Evolutionary conservation across 768 basidiomycete species (phyloP).

Genomic region (Cubamyces sp.): DNA sequence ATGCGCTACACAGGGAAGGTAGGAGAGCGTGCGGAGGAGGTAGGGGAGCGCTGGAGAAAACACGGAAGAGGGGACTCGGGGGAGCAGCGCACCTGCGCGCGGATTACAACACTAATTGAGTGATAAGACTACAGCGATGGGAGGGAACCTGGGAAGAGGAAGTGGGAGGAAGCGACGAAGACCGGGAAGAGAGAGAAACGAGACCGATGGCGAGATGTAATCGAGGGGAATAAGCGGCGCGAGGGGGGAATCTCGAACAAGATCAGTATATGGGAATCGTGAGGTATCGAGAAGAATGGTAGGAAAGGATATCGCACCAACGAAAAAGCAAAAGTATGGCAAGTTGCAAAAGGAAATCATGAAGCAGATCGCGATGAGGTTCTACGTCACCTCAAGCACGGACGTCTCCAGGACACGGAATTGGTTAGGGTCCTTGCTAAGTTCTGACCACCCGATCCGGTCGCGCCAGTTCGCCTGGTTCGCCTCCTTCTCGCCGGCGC

Average conservation of each 20-base stretch:
- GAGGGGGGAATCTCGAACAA: background rate
- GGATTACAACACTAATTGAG: conserved; percentile 26
- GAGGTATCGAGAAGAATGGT: conserved; percentile 11
- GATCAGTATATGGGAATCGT: conserved; percentile 2
- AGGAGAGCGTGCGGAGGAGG: background rate
- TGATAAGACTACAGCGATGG: conserved; percentile 27
- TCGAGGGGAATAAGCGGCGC: background rate
- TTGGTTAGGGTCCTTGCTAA: conserved; percentile 70
- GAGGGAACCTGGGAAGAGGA: conserved; percentile 1
- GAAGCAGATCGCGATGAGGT: background rate
- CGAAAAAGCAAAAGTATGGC: background rate
- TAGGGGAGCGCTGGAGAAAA: background rate
- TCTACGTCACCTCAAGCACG: conserved; percentile 63
- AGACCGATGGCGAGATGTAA: background rate
- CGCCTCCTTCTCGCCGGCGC: conserved; percentile 86
- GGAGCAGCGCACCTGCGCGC: conserved; percentile 24
- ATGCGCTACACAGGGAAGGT: conserved; percentile 12
- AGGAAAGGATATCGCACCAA: conserved; percentile 15
- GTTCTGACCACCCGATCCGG: conserved; percentile 79
- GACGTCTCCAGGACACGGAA: conserved; percentile 84
- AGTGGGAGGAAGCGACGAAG: background rate
- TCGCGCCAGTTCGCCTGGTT: conserved; percentile 82
- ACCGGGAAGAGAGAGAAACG: background rate
- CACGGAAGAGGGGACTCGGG: background rate
- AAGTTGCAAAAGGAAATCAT: background rate